A percentile compares a stretch with the other conserved stretches of the same genome.
Evolutionary conservation across 2,329 filamentous ascomycete genomes (phyloP).

Genomic region (Elsinoe fawcettii): DNA sequence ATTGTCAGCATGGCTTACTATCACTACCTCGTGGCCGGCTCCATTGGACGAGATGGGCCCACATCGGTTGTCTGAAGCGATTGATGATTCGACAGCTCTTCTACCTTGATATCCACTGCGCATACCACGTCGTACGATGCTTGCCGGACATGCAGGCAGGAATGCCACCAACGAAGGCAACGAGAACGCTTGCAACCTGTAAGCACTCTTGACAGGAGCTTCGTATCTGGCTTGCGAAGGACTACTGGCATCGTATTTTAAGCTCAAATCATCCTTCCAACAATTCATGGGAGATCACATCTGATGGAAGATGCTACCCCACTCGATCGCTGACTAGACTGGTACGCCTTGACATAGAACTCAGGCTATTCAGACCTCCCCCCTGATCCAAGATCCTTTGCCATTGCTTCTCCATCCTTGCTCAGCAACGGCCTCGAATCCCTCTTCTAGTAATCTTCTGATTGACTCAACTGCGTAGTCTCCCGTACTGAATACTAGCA

Average conservation of each 20-base stretch:
- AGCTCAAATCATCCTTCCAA: too few relatives aligned
- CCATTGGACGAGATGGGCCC: background rate
- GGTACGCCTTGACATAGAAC: too few relatives aligned
- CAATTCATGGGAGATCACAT: too few relatives aligned
- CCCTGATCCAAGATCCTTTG: background rate
- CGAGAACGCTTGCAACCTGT: too few relatives aligned
- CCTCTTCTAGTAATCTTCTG: background rate
- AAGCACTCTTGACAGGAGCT: too few relatives aligned
- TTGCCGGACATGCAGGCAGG: background rate
- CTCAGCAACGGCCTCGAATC: background rate
- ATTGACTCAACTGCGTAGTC: conserved; percentile 11
- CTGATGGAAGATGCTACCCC: too few relatives aligned
- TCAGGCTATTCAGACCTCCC: background rate
- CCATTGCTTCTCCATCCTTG: background rate
- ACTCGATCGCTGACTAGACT: too few relatives aligned
- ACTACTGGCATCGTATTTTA: too few relatives aligned
- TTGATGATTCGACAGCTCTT: background rate
- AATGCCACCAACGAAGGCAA: too few relatives aligned
- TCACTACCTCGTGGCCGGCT: background rate
- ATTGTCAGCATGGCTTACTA: background rate
- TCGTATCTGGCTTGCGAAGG: too few relatives aligned
- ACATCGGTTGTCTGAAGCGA: background rate
- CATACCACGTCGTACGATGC: background rate
- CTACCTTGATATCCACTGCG: background rate
- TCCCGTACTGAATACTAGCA: conserved; percentile 5